phyloP scores from a whole-genome alignment of 106 monocot genomes.

The Xerophyta viscosa region DNA sequence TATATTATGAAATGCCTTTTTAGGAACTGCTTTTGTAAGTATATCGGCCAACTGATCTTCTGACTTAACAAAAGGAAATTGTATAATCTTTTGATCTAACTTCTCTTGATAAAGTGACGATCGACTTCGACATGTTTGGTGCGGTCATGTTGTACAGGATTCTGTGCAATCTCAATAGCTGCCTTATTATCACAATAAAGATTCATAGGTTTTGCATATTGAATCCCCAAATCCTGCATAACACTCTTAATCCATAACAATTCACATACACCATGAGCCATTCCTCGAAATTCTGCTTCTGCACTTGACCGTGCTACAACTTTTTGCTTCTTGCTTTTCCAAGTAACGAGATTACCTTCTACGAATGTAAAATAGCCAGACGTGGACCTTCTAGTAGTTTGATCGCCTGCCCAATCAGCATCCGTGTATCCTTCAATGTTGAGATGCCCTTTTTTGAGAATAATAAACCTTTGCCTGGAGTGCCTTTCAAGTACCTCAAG shows the following conservation, averaged over 20 bases:
- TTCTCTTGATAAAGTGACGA: background rate
- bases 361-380: constrained; percentile 2
- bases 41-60: too few relatives aligned
- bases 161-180: background rate
- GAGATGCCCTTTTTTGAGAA: background rate
- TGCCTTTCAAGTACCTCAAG: background rate
- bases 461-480: background rate
- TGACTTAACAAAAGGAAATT: too few relatives aligned
- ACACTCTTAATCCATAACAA: background rate
- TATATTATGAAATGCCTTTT: too few relatives aligned
- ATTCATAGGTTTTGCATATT: background rate
- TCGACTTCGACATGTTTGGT: background rate
- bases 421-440: background rate
- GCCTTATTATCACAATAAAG: background rate
- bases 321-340: constrained; percentile 3
- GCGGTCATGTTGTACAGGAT: background rate
- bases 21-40: too few relatives aligned
- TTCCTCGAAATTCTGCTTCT: background rate
- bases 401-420: background rate
- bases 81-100: too few relatives aligned
- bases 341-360: constrained; percentile 1
- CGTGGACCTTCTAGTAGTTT: background rate
- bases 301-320: background rate
- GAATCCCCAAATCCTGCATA: background rate
- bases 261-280: constrained; percentile 2